phyloP scores from a whole-genome alignment of 2,329 filamentous ascomycete species.

The Sporothrix brunneoviolacea region DNA sequence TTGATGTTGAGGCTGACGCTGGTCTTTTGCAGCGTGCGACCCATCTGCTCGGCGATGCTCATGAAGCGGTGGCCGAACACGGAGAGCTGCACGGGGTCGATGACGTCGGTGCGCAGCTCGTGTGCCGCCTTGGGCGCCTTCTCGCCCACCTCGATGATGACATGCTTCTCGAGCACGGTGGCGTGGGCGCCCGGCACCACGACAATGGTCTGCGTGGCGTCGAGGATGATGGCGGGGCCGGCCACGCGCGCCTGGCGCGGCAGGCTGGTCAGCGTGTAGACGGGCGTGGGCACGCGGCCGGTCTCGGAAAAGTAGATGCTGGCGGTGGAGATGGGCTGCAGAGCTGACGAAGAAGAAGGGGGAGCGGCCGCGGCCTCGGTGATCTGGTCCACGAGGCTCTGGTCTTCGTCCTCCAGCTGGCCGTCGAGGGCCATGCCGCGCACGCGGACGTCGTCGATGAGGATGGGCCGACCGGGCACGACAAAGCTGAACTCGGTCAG shows the following conservation, averaged over 20 bases:
- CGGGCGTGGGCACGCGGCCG: slow-evolving; percentile 68
- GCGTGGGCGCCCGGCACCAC: slow-evolving; percentile 59
- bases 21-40: slow-evolving; percentile 70
- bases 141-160: not conserved
- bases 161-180: slow-evolving; percentile 27
- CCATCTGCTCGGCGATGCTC: slow-evolving; percentile 83
- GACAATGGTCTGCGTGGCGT: slow-evolving; percentile 82
- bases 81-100: slow-evolving; percentile 70
- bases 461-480: slow-evolving; percentile 69
- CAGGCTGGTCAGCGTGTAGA: slow-evolving; percentile 74
- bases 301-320: slow-evolving; percentile 74
- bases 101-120: slow-evolving; percentile 25
- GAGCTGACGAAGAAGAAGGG: slow-evolving; percentile 24
- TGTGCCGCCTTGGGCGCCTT: not conserved
- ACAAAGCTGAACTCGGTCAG: slow-evolving; percentile 91
- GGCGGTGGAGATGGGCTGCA: not conserved
- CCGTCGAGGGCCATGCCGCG: slow-evolving; percentile 80
- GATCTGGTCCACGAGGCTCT: slow-evolving; percentile 78
- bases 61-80: slow-evolving; percentile 80
- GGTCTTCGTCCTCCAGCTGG: slow-evolving; percentile 44
- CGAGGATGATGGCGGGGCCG: slow-evolving; percentile 81
- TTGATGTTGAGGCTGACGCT: slow-evolving; percentile 76
- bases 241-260: slow-evolving; percentile 63
- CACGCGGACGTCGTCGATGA: slow-evolving; percentile 83
- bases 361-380: slow-evolving; percentile 58